Evolutionary conservation across 2,329 filamentous ascomycete species (phyloP), one percentile per base, ranked within the genome.

Genomic region (Ilyonectria robusta): DNA sequence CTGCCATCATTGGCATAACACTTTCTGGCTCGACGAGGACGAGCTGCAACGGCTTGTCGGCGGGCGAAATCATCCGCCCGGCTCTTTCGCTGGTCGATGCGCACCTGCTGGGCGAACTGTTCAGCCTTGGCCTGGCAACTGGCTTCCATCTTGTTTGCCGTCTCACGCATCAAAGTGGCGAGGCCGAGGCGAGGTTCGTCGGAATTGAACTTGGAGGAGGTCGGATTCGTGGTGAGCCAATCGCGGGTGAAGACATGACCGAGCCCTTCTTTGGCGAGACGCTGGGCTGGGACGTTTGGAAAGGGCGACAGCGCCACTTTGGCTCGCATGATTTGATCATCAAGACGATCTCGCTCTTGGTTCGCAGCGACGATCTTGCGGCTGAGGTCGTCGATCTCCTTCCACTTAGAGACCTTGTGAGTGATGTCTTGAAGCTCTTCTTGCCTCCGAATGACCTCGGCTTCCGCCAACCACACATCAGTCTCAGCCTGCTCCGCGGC

Each of bases 41-140:
- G 15, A 8, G 17, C 15, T 17, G 15, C 40, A 5, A 9, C 40
- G 15, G 6, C 40, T 42, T 42, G 40, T 42, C 15, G 40, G n/a
- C 6, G 7, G n/a, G 40, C 40, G n/a, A n/a, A 42, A 3, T n/a
- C 5, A 19, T 42, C 40, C 31, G 17, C 31, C 10, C 3, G 15
- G 2, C 6, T 6, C n/a, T 17, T 42, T n/a, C 15, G 40, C 83
- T 85, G 71, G 81, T 78, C 59, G 74, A 75, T 26, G 19, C 47
- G 19, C 47, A 50, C 6, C 47, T 50, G 21, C 47, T 50, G 7
- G 17, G 15, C 26, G 19, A 50, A 50, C 47, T 50, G 19, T n/a
- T 9, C 6, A 8, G 40, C 40, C 40, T 42, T 42, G 40, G 40
- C 40, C 40, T n/a, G 15, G 40, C 40, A 42, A 7, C 40, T 7